Conservation (phyloP, 2,329 filamentous ascomycete genomes). For the Erysiphe neolycopersici region DNA sequence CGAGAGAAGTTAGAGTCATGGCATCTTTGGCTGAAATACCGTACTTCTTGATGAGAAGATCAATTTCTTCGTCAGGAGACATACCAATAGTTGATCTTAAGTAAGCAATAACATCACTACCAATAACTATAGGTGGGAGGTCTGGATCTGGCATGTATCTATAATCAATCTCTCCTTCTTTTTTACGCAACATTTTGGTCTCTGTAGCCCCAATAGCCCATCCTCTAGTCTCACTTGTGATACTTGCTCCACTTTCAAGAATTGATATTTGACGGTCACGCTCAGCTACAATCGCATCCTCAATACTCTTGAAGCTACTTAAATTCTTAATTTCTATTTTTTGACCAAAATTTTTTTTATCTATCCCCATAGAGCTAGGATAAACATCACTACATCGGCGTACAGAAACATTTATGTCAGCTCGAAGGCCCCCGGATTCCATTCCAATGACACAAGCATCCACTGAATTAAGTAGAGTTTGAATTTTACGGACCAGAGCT, state of each 20-base stretch:
- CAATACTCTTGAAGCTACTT: constrained; percentile 79
- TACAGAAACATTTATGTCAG: constrained; percentile 89
- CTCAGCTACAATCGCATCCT: constrained; percentile 83
- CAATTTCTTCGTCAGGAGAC: constrained; percentile 43
- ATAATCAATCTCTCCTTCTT: constrained; percentile 94
- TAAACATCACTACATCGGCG: constrained; percentile 19
- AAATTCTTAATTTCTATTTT: constrained; percentile 95
- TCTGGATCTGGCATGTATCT: constrained; percentile 97
- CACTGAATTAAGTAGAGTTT: constrained; percentile 50
- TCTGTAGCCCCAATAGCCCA: constrained; percentile 70
- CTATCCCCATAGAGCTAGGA: constrained; percentile 23
- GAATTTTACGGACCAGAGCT: constrained; percentile 69
- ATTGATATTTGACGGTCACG: constrained; percentile 65
- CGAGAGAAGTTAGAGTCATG: constrained; percentile 46
- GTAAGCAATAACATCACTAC: constrained; percentile 36
- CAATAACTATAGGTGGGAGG: constrained; percentile 53
- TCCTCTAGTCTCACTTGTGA: constrained; percentile 72
- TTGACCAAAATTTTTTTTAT: constrained; percentile 42
- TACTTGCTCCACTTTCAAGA: constrained; percentile 43
- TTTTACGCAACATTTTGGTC: constrained; percentile 60
- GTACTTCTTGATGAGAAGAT: constrained; percentile 32
- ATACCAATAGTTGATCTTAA: constrained; percentile 37
- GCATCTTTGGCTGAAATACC: constrained; percentile 60
- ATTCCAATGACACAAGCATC: constrained; percentile 77
- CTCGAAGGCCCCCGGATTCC: constrained; percentile 73